Base-by-base conservation (phyloP, 2,329 filamentous ascomycete genomes). In the Fusarium musae region DNA sequence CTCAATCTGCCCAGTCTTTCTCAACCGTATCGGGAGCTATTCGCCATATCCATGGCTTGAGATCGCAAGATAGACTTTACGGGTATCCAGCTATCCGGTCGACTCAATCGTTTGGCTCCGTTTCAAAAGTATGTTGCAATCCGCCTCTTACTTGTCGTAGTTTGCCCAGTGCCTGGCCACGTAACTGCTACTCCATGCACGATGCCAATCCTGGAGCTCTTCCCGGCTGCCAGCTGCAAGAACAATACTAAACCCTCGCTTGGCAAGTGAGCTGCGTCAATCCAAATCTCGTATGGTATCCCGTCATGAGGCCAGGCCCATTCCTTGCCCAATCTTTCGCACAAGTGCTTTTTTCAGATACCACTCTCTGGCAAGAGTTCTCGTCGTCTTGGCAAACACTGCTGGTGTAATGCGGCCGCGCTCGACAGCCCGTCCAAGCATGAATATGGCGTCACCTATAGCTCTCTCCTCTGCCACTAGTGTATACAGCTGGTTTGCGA, bases 401-500 rank as follows among this genome's bases (percentile, higher is more conserved):
- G 89, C 87, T 9, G 92, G 89, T 16, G 88, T 87, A 30, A 96
- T 88, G 60, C 93, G 86, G 8, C 93, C 93, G 59, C 87, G 86
- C 80, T 96, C 93, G 26, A 96, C 87, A 3, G 92, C 93, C 63
- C 92, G 85, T 3, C 93, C 92, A 19, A 97, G 85, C 70, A 95
- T 91, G 79, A 96, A 97, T 71, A 98, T 90, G 6, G 94, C 93
- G 80, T 98, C 96, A 37, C 92, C 93, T 53, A 97, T 88, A 6
- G 93, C 95, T 74, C 92, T 88, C 83, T 98, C 96, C 80, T 99
- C 96, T 3, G 95, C 94, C 34, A 95, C 93, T 4, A 97, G 86
- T 53, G 92, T 91, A 82, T 98, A 99, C 28, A 99, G 85, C 85
- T 99, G 96, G 74, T 96, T 95, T 1, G 93, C 94, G 9, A 98